Conservation (phyloP, 176 grass and related monocot genomes). For the Avena sativa region DNA sequence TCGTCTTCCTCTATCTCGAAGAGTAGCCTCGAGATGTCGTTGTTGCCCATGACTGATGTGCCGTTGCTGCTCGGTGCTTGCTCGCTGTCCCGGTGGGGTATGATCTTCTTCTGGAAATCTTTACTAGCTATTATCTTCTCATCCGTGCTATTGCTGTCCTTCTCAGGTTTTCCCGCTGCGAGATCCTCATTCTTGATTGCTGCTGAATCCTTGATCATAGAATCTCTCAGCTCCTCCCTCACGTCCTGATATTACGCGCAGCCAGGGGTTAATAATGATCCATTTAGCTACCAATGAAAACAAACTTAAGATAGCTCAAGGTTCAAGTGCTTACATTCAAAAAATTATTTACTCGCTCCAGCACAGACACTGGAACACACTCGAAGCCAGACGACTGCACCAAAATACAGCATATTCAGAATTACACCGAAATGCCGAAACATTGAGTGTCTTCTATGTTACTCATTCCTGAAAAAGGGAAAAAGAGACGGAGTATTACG, state of each 20-base stretch:
- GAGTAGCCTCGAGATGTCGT: slow-evolving; percentile 58
- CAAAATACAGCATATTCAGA: slow-evolving; percentile 33
- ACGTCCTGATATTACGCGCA: slow-evolving; percentile 68
- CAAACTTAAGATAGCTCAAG: neutral
- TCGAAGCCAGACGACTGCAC: slow-evolving; percentile 84
- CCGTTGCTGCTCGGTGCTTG: slow-evolving; percentile 11
- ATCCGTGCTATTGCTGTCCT: slow-evolving; percentile 9
- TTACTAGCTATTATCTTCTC: slow-evolving; percentile 37
- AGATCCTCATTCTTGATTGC: slow-evolving; percentile 79
- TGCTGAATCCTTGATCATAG: slow-evolving; percentile 70
- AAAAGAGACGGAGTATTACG: slow-evolving; percentile 24
- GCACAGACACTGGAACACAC: slow-evolving; percentile 84
- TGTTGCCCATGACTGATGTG: slow-evolving; percentile 24
- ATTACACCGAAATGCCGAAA: slow-evolving; percentile 16
- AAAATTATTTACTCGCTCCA: slow-evolving; percentile 86
- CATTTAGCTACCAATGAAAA: neutral
- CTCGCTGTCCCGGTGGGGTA: slow-evolving; percentile 39
- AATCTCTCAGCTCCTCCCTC: slow-evolving; percentile 80
- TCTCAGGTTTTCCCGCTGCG: slow-evolving; percentile 22
- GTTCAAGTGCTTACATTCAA: slow-evolving; percentile 75
- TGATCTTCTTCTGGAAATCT: slow-evolving; percentile 96
- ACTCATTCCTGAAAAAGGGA: slow-evolving; percentile 17
- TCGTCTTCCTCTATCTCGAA: slow-evolving; percentile 83
- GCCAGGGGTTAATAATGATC: slow-evolving; percentile 24
- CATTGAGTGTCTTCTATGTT: neutral